Conservation (phyloP, 305 asterid genomes). For the Fraxinus albicans region DNA sequence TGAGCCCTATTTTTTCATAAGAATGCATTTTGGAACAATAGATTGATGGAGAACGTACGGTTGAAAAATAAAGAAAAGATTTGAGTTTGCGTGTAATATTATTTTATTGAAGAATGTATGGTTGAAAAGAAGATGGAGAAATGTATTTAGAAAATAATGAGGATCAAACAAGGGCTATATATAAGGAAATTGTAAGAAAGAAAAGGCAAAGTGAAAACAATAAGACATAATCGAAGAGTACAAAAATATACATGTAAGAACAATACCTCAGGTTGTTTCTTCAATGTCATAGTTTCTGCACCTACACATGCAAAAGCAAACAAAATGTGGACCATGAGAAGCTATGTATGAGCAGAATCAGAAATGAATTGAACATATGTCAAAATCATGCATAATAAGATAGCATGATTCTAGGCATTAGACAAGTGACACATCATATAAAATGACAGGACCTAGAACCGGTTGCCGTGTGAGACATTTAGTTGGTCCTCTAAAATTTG, state of each 20-base stretch:
- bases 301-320: conserved; percentile 32
- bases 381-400: conserved; percentile 1
- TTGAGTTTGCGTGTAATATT: no score
- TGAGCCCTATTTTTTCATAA: no score
- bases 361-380: background rate
- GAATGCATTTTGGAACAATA: no score
- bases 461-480: background rate
- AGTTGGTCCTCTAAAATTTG: conserved; percentile 4
- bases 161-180: background rate
- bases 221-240: background rate
- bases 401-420: background rate
- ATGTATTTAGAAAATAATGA: no score
- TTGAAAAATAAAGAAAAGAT: no score
- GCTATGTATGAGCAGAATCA: background rate
- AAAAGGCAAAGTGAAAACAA: conserved; percentile 3
- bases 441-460: conserved; percentile 5
- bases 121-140: no score
- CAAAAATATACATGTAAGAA: background rate
- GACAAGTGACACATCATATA: background rate
- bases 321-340: background rate
- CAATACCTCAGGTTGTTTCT: conserved; percentile 40
- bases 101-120: no score
- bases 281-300: conserved; percentile 24
- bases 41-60: no score
- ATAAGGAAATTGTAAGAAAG: background rate